Evolutionary conservation across 257 asterid genomes (phyloP), one percentile per base, ranked within the genome.

Genomic region (Lycium barbarum): DNA sequence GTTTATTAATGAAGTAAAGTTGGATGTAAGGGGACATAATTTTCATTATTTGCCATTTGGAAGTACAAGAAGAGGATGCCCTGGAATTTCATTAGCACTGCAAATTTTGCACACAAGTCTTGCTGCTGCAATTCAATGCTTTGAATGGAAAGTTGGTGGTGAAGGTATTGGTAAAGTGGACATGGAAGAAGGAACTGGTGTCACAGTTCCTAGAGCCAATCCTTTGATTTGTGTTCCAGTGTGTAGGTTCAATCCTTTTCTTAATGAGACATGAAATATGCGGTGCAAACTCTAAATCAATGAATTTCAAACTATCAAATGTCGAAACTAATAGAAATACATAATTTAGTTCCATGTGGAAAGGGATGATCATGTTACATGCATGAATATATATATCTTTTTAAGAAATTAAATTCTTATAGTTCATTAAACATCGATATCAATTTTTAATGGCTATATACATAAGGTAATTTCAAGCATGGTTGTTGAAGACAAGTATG

Each of bases 21-120:
- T 91, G 89, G 98, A 94, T 86, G 94, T 91, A 13, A 91, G 96
- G 80, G 98, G 98, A 45, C 98, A 94, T 36, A 88, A 92, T 86
- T 89, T 61, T 1, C 67, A 92, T 82, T 83, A 89, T 65, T 84
- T 94, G 90, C 96, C 98, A 7, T 93, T 94, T 45, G 96, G 98
- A 47, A 91, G 87, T 5, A 97, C 96, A 9, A 55, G 95, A 79
- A 83, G 98, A 57, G 94, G 95, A 3, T 94, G 97, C 84, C 98
- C 97, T 0, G 97, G 97, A 54, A 92, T 93, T 47, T 87, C 97
- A 71, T 61, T 94, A 76, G 97, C 94, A 1, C 35, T 94, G 80
- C 91, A 87, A 85, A 92, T 93, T 13, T 95, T 94, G 74, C 95
- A 92, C 74, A 66, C 93, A 40, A 89, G 88, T 79, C 88, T 94